Conservation (phyloP, 2,329 filamentous ascomycete species). For the Proliferodiscus dingleyae region DNA sequence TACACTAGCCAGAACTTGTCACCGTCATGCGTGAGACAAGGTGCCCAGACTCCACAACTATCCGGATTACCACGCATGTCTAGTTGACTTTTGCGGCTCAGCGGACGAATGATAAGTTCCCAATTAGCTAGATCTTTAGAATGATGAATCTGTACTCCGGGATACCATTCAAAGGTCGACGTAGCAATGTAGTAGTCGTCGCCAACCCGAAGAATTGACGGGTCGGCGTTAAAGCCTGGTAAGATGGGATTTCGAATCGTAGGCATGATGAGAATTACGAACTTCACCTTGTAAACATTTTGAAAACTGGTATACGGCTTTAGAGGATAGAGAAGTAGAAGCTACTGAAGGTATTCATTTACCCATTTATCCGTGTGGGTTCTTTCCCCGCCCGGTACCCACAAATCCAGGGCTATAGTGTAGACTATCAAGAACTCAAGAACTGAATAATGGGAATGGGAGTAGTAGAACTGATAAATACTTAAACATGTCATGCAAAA, state of each 20-base stretch:
- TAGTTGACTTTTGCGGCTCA: constrained; percentile 46
- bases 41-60: constrained; percentile 60
- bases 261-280: constrained; percentile 8
- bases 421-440: too few species aligned
- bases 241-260: constrained; percentile 35
- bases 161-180: constrained; percentile 51
- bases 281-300: not conserved
- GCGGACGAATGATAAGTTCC: constrained; percentile 39
- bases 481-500: too few species aligned
- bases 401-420: too few species aligned
- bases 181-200: constrained; percentile 49
- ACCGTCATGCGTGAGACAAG: constrained; percentile 58
- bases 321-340: not conserved
- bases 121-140: constrained; percentile 41
- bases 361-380: not conserved
- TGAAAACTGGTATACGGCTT: not conserved
- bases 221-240: constrained; percentile 50
- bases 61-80: constrained; percentile 57
- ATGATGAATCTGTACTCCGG: constrained; percentile 48
- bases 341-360: not conserved
- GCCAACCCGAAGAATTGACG: constrained; percentile 45
- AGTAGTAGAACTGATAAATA: too few species aligned
- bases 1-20: constrained; percentile 59
- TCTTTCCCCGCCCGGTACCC: not conserved
- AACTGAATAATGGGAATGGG: too few species aligned